Evolutionary conservation across 371 early-diverging fungal genomes (phyloP).

Genomic region (Mortierella sp.): DNA sequence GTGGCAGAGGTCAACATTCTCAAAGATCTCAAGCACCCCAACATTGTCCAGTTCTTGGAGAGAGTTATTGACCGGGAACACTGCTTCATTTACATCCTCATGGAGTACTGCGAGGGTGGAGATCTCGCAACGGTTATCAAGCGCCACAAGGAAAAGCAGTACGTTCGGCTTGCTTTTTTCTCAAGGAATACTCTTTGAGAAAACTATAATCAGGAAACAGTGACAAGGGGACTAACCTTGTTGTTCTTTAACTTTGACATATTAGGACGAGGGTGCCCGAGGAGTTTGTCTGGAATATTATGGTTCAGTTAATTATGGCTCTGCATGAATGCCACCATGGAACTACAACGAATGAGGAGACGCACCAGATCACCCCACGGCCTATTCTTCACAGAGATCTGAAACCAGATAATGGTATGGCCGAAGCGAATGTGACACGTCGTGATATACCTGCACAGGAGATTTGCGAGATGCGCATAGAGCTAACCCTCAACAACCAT

Average conservation of each 20-base stretch:
- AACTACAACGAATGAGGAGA: conserved; percentile 15
- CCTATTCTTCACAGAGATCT: conserved; percentile 70
- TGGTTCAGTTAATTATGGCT: conserved; percentile 72
- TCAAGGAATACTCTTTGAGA: not conserved
- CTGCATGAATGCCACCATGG: conserved; percentile 78
- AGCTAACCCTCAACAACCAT: not conserved
- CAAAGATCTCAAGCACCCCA: conserved; percentile 76
- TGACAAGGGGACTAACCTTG: not conserved
- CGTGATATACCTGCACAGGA: not conserved
- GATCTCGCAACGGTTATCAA: conserved; percentile 73
- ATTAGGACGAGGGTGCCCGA: conserved; percentile 68
- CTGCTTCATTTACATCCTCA: conserved; percentile 77
- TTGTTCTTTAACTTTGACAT: not conserved
- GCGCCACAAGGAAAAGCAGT: conserved; percentile 68
- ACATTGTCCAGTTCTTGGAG: conserved; percentile 82
- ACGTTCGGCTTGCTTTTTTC: conserved; percentile 27
- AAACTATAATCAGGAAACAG: not conserved
- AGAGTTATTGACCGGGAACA: conserved; percentile 73
- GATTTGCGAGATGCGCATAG: not conserved
- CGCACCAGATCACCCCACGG: conserved; percentile 30
- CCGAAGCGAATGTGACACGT: not conserved
- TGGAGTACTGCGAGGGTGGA: conserved; percentile 71
- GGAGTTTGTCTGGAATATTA: conserved; percentile 71
- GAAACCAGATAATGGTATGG: conserved; percentile 78
- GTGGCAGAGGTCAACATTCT: conserved; percentile 83